These are phyloP conservation scores for Ustulina deusta DNA, from an alignment of 2,329 filamentous ascomycete genomes.

Conservation along the genomic window DNA sequence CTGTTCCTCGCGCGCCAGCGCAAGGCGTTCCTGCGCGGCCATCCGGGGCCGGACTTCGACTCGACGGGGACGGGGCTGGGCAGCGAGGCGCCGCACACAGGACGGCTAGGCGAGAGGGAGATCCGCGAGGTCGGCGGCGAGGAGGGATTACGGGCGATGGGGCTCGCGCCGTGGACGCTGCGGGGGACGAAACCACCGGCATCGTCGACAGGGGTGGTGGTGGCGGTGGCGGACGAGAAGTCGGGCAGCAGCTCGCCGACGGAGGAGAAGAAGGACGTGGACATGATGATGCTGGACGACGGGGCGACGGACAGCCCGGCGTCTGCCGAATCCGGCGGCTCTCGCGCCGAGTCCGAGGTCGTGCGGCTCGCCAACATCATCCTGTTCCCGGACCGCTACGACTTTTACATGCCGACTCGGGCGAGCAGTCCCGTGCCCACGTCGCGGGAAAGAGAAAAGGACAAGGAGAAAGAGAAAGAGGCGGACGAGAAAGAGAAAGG, in stretches of 20 bases:
- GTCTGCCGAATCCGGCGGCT: constrained; percentile 43
- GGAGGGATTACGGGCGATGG: constrained; percentile 68
- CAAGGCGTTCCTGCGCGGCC: constrained; percentile 67
- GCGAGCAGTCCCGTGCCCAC: constrained; percentile 47
- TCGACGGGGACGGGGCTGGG: constrained; percentile 63
- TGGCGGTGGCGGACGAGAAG: constrained; percentile 38
- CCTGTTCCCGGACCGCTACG: constrained; percentile 65
- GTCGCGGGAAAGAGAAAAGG: constrained; percentile 38
- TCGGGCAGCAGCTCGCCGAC: constrained; percentile 38
- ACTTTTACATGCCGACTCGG: constrained; percentile 60
- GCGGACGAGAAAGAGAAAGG: constrained; percentile 28
- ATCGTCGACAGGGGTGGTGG: no score
- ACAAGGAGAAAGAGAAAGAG: constrained; percentile 35
- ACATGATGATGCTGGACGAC: constrained; percentile 36
- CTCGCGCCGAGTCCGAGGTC: constrained; percentile 63
- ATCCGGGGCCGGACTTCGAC: constrained; percentile 68
- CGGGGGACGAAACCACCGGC: constrained; percentile 43
- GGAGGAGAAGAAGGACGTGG: constrained; percentile 42
- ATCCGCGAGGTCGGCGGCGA: constrained; percentile 64
- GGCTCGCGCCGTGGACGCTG: constrained; percentile 64
- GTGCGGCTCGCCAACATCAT: constrained; percentile 68
- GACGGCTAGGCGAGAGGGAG: constrained; percentile 62
- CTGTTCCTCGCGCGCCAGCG: constrained; percentile 68
- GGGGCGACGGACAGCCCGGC: constrained; percentile 41
- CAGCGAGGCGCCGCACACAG: constrained; percentile 63